Percentiles rank a stretch among this genome's conserved stretches.
phyloP scores from a whole-genome alignment of 2,329 filamentous ascomycete species.

The Fusarium tjaetaba region DNA sequence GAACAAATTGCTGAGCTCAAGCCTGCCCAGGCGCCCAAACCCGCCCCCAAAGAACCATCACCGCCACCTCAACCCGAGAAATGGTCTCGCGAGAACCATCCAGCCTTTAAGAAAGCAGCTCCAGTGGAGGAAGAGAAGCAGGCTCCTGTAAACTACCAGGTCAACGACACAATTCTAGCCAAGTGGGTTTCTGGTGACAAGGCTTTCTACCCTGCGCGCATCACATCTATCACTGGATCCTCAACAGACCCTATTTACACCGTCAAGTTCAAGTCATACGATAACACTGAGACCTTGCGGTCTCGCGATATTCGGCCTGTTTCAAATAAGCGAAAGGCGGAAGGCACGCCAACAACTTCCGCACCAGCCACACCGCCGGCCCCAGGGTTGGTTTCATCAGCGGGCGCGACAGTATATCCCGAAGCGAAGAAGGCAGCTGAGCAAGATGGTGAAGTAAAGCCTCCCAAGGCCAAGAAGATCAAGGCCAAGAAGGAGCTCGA shows the following conservation, averaged over 20 bases:
- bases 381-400: slow-evolving; percentile 61
- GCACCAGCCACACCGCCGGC: slow-evolving; percentile 51
- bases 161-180: slow-evolving; percentile 90
- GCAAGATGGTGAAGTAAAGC: slow-evolving; percentile 74
- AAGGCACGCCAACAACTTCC: slow-evolving; percentile 69
- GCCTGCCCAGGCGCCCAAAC: slow-evolving; percentile 57
- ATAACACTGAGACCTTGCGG: slow-evolving; percentile 82
- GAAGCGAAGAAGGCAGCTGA: slow-evolving; percentile 71
- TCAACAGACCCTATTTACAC: slow-evolving; percentile 91
- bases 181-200: slow-evolving; percentile 93
- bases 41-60: slow-evolving; percentile 56
- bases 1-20: slow-evolving; percentile 84
- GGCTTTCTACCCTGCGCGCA: slow-evolving; percentile 89
- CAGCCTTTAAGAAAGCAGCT: slow-evolving; percentile 71
- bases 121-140: slow-evolving; percentile 61
- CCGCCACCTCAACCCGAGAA: slow-evolving; percentile 71
- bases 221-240: slow-evolving; percentile 93
- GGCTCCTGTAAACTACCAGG: slow-evolving; percentile 71
- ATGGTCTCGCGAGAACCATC: slow-evolving; percentile 84
- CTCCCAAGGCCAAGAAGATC: slow-evolving; percentile 85
- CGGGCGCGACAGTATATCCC: slow-evolving; percentile 66
- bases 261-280: slow-evolving; percentile 94
- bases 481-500: slow-evolving; percentile 93
- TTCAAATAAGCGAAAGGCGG: slow-evolving; percentile 85
- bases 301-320: slow-evolving; percentile 86